These are phyloP conservation scores for Hypoxylon crocopeplum DNA, from an alignment of 495 filamentous ascomycete species.

Conservation along the genomic window DNA sequence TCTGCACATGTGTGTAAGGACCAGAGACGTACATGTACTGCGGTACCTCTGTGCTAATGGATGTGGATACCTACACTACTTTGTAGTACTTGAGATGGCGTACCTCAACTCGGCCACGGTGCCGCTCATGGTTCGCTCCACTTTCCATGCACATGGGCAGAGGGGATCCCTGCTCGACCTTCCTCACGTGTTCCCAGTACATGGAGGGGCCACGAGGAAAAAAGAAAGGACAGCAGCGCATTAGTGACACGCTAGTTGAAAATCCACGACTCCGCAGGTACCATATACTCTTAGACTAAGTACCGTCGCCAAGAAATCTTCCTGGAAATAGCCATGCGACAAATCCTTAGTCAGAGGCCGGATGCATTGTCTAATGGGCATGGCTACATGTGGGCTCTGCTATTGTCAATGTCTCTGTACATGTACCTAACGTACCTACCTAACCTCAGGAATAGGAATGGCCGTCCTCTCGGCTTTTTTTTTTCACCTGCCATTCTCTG, in stretches of 20 bases:
- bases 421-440: conserved; percentile 1
- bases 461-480: conserved; percentile 38
- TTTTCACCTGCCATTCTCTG: conserved; percentile 38
- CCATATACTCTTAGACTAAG: conserved; percentile 15
- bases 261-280: conserved; percentile 25
- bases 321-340: conserved; percentile 42
- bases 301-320: conserved; percentile 23
- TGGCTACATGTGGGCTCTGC: conserved; percentile 6
- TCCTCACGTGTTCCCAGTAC: conserved; percentile 34
- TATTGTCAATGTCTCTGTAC: conserved; percentile 14
- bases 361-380: conserved; percentile 29
- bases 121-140: conserved; percentile 32
- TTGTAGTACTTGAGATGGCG: conserved; percentile 28
- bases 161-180: conserved; percentile 32
- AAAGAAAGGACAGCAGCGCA: conserved; percentile 32
- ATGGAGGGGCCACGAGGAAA: conserved; percentile 34
- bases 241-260: conserved; percentile 27
- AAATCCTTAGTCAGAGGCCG: conserved; percentile 32
- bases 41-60: too few species aligned
- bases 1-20: too few species aligned
- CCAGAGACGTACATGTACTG: too few species aligned
- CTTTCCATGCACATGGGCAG: conserved; percentile 34
- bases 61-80: too few species aligned
- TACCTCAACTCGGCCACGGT: conserved; percentile 33
- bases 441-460: conserved; percentile 21